Evolutionary conservation across 2,329 filamentous ascomycete genomes (phyloP).

Genomic region (Diaporthe ilicicola): DNA sequence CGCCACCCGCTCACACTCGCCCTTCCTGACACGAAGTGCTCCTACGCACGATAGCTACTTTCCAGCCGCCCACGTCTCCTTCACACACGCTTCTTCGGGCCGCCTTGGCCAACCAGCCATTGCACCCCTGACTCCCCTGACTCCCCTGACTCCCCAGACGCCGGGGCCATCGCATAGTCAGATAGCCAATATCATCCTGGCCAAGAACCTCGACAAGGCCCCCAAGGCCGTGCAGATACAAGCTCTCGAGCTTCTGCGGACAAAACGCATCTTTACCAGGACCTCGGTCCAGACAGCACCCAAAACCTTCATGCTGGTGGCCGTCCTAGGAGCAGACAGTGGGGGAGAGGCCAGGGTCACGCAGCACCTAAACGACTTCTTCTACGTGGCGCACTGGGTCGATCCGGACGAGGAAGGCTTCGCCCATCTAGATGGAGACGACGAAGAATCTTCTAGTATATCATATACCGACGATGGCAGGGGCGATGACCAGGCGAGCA

Average conservation of each 20-base stretch:
- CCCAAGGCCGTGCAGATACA: constrained; percentile 85
- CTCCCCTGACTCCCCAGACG: constrained; percentile 37
- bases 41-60: constrained; percentile 39
- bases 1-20: constrained; percentile 35
- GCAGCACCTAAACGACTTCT: constrained; percentile 77
- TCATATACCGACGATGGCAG: constrained; percentile 33
- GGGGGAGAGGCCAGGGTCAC: constrained; percentile 60
- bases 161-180: constrained; percentile 45
- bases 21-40: constrained; percentile 29
- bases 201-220: constrained; percentile 79
- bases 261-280: constrained; percentile 78
- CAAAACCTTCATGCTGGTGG: constrained; percentile 81
- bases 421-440: constrained; percentile 74
- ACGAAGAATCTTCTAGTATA: constrained; percentile 38
- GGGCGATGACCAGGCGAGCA: constrained; percentile 34
- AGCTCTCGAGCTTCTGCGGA: constrained; percentile 78
- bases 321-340: constrained; percentile 65
- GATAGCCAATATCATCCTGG: constrained; percentile 83
- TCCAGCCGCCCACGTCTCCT: constrained; percentile 27
- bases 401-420: constrained; percentile 74
- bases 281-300: constrained; percentile 79
- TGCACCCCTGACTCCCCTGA: constrained; percentile 40
- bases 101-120: constrained; percentile 19
- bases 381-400: constrained; percentile 90
- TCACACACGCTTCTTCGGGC: neutral